Evolutionary conservation across 2,329 filamentous ascomycete species (phyloP).

Genomic region (Ambrosiella cleistominuta): DNA sequence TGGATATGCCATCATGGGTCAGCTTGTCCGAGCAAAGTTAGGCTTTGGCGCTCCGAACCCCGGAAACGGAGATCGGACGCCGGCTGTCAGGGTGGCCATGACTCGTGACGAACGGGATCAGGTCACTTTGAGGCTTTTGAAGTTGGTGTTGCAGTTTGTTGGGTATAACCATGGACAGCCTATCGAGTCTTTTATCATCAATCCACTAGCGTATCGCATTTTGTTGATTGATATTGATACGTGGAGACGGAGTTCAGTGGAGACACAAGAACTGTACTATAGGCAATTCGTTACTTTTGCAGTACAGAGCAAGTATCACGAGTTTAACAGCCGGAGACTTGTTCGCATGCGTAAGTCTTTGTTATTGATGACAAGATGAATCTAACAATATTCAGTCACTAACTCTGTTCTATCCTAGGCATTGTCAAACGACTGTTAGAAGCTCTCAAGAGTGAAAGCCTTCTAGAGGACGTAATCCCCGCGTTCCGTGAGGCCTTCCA

Average conservation of each 20-base stretch:
- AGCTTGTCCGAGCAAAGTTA: slow-evolving; percentile 70
- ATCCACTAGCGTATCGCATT: slow-evolving; percentile 83
- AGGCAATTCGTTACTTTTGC: slow-evolving; percentile 80
- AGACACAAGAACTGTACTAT: slow-evolving; percentile 80
- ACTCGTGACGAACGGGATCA: slow-evolving; percentile 36
- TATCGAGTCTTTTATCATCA: slow-evolving; percentile 82
- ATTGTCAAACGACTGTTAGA: slow-evolving; percentile 83
- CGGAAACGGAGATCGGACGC: not conserved
- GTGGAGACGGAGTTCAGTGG: slow-evolving; percentile 63
- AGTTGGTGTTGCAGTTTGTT: slow-evolving; percentile 66
- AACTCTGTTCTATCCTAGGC: slow-evolving; percentile 29
- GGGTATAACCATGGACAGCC: slow-evolving; percentile 70
- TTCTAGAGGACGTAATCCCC: slow-evolving; percentile 53
- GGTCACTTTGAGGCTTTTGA: slow-evolving; percentile 47
- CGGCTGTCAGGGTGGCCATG: slow-evolving; percentile 22
- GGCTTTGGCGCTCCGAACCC: slow-evolving; percentile 22
- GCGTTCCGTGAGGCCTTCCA: slow-evolving; percentile 67
- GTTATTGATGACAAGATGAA: too few relatives aligned
- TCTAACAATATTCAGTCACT: not conserved
- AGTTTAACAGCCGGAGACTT: slow-evolving; percentile 77
- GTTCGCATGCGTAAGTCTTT: slow-evolving; percentile 64
- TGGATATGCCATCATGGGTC: slow-evolving; percentile 74
- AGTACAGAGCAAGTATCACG: slow-evolving; percentile 74
- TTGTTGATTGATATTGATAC: slow-evolving; percentile 84
- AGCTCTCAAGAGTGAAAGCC: slow-evolving; percentile 68